Evolutionary conservation across 805 yeast genomes (phyloP).

Genomic region (Barnettozyma vustinii): DNA sequence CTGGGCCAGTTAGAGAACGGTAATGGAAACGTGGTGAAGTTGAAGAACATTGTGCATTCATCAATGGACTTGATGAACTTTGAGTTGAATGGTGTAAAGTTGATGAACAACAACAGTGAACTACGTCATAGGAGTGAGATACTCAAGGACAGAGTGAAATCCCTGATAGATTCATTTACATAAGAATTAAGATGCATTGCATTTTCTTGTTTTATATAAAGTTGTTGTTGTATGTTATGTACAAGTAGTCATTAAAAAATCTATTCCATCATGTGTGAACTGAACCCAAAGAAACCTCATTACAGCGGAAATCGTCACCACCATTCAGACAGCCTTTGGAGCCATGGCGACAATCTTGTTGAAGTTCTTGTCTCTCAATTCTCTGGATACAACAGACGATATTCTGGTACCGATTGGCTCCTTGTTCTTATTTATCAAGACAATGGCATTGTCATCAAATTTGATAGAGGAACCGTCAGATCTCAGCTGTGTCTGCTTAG

Average conservation of each 20-base stretch:
- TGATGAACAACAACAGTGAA: slow-evolving; percentile 13
- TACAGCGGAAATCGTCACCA: neutral
- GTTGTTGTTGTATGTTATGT: neutral
- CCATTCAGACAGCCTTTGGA: slow-evolving; percentile 60
- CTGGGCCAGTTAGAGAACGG: slow-evolving; percentile 10
- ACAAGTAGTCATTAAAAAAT: slow-evolving; percentile 1
- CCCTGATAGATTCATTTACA: slow-evolving; percentile 15
- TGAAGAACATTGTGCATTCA: slow-evolving; percentile 15
- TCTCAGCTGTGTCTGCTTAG: slow-evolving; percentile 70
- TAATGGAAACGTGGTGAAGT: slow-evolving; percentile 13
- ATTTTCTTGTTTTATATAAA: neutral
- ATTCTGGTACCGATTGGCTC: slow-evolving; percentile 96
- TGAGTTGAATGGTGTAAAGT: slow-evolving; percentile 10
- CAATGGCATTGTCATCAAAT: slow-evolving; percentile 97
- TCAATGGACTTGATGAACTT: slow-evolving; percentile 16
- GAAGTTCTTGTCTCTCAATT: slow-evolving; percentile 74
- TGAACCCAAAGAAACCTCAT: neutral
- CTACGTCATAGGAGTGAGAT: slow-evolving; percentile 8
- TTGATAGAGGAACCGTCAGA: slow-evolving; percentile 81
- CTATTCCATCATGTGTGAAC: neutral
- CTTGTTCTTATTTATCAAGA: slow-evolving; percentile 81
- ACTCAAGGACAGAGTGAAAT: slow-evolving; percentile 9
- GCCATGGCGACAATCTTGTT: slow-evolving; percentile 88
- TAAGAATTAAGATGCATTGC: neutral
- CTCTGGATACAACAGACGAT: slow-evolving; percentile 84